These are phyloP conservation scores for Priceomyces haplophilus DNA, from an alignment of 805 yeast species.

Conservation along the genomic window DNA sequence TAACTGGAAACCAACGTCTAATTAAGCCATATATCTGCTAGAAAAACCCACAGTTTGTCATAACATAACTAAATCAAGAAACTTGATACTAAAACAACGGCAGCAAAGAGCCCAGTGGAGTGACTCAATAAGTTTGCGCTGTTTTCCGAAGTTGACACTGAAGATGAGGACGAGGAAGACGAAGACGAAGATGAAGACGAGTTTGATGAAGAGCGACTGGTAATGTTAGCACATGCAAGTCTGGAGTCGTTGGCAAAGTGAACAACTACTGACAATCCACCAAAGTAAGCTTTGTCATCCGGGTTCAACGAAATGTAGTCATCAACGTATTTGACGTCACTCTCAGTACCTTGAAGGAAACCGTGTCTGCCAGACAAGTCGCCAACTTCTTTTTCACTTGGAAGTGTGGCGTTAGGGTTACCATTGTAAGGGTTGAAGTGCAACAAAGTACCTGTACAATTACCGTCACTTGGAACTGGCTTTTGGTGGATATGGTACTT, in stretches of 20 bases:
- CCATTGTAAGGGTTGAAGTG: slow-evolving; percentile 42
- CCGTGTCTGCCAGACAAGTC: slow-evolving; percentile 43
- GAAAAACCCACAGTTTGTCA: no score
- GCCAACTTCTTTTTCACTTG: slow-evolving; percentile 30
- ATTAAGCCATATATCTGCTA: no score
- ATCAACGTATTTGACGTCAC: slow-evolving; percentile 24
- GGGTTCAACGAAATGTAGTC: slow-evolving; percentile 32
- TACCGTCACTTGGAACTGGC: slow-evolving; percentile 37
- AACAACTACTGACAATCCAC: slow-evolving; percentile 35
- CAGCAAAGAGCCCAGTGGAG: background rate
- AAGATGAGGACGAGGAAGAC: background rate
- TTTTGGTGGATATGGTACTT: slow-evolving; percentile 37
- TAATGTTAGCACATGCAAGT: slow-evolving; percentile 40
- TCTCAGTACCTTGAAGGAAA: slow-evolving; percentile 24
- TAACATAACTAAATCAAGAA: background rate
- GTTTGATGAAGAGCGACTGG: background rate
- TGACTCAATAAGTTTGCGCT: background rate
- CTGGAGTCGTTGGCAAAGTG: slow-evolving; percentile 32
- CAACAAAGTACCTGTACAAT: slow-evolving; percentile 34
- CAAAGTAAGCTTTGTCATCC: slow-evolving; percentile 25
- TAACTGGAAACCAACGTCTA: no score
- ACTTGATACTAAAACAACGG: background rate
- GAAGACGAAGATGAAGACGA: background rate
- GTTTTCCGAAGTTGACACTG: background rate
- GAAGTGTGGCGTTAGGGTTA: slow-evolving; percentile 18